Evolutionary conservation across 176 grass and related monocot species (phyloP).

Genomic region (Cymbopogon citratus): DNA sequence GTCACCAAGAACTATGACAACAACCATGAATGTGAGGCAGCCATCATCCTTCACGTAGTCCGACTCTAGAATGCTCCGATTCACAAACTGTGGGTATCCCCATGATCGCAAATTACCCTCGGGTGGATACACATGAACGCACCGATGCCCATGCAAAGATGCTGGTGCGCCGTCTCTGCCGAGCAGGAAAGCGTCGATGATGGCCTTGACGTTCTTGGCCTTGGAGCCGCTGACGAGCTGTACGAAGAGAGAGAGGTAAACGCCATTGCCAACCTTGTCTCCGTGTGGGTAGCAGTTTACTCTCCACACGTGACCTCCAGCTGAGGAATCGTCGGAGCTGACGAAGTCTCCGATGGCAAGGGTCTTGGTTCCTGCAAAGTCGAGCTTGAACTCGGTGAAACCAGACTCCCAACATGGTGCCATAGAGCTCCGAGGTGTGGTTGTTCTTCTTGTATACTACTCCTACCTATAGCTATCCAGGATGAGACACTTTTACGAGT

Average conservation of each 20-base stretch:
- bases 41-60: neutral
- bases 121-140: neutral
- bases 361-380: too few relatives aligned
- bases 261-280: fast-evolving
- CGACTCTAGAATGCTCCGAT: neutral
- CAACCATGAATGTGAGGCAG: neutral
- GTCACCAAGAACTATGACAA: neutral
- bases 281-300: neutral
- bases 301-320: neutral
- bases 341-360: neutral
- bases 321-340: neutral
- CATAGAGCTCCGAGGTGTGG: too few relatives aligned
- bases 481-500: too few relatives aligned
- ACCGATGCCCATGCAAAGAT: fast-evolving
- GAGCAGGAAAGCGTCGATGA: neutral
- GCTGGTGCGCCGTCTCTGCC: neutral
- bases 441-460: too few relatives aligned
- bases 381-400: too few relatives aligned
- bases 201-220: neutral
- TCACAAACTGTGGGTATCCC: neutral
- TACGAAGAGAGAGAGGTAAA: neutral
- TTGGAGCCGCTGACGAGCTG: neutral
- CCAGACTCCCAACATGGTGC: too few relatives aligned
- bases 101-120: fast-evolving
- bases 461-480: too few relatives aligned